Conservation (phyloP, 2,329 filamentous ascomycete species). For the Tolypocladium tropicale region DNA sequence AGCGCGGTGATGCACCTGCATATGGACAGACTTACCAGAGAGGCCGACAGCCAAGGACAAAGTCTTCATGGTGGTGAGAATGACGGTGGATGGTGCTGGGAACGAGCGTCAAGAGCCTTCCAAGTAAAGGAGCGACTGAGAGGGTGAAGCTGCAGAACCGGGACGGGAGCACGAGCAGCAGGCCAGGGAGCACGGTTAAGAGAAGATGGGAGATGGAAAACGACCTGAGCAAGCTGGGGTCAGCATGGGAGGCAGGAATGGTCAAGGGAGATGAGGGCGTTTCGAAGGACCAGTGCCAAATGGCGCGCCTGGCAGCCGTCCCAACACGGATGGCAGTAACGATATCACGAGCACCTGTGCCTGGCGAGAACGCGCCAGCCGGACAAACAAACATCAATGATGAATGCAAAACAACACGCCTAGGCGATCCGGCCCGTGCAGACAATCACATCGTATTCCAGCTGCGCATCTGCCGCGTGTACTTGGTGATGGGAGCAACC, state of each 20-base stretch:
- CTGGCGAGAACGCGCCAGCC: background rate
- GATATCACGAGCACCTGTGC: no score
- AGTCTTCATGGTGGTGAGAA: background rate
- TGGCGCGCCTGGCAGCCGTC: no score
- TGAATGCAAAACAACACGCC: no score
- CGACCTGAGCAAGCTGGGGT: no score
- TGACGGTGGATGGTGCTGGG: background rate
- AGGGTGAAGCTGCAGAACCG: background rate
- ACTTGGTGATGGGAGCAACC: background rate
- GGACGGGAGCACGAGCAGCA: background rate
- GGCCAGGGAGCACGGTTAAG: background rate
- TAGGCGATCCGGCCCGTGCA: background rate
- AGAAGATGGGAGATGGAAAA: background rate
- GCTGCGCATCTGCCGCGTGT: background rate
- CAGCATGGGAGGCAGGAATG: background rate
- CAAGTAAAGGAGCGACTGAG: background rate
- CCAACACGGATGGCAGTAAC: no score
- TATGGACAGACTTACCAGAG: background rate
- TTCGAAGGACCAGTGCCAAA: background rate
- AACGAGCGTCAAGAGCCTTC: background rate
- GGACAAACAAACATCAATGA: background rate
- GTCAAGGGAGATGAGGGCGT: background rate
- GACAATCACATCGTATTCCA: background rate
- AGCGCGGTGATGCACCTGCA: background rate
- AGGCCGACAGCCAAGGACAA: background rate